Conservation (phyloP, 2,329 filamentous ascomycete genomes). For the Aspergillus sp. region DNA sequence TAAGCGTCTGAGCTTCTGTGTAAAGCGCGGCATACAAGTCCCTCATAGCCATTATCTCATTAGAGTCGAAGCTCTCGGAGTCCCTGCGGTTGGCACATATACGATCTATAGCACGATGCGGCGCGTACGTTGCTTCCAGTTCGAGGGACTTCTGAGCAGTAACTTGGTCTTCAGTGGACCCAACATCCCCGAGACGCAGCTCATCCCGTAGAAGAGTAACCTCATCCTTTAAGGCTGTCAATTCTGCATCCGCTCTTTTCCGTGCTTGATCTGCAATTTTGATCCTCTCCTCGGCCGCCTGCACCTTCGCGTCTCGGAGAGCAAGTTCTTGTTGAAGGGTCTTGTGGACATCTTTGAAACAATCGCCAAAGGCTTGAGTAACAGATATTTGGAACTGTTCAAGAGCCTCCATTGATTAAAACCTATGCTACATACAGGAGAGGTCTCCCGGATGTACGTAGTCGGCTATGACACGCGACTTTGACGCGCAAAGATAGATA, state of each 20-base stretch:
- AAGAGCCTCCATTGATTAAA: slow-evolving; percentile 34
- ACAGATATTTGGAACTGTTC: slow-evolving; percentile 34
- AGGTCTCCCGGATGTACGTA: not conserved
- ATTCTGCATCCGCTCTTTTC: slow-evolving; percentile 18
- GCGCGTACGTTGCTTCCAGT: slow-evolving; percentile 32
- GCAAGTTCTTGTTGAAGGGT: slow-evolving; percentile 27
- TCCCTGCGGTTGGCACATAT: slow-evolving; percentile 11
- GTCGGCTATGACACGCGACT: not conserved
- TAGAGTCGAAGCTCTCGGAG: slow-evolving; percentile 9
- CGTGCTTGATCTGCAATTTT: slow-evolving; percentile 24
- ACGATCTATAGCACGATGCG: slow-evolving; percentile 22
- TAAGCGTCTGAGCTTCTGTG: slow-evolving; percentile 29
- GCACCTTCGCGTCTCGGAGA: slow-evolving; percentile 23
- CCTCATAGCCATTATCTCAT: slow-evolving; percentile 25
- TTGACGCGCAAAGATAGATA: not conserved
- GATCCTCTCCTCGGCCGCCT: slow-evolving; percentile 26
- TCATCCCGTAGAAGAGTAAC: slow-evolving; percentile 26
- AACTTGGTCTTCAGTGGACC: slow-evolving; percentile 16
- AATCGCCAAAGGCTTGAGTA: slow-evolving; percentile 28
- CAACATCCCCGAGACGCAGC: slow-evolving; percentile 19
- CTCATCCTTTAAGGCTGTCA: slow-evolving; percentile 26
- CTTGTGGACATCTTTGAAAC: slow-evolving; percentile 33
- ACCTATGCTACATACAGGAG: not conserved
- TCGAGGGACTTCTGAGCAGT: slow-evolving; percentile 17
- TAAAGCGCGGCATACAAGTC: slow-evolving; percentile 38